Conservation (phyloP, 2,329 filamentous ascomycete genomes). For the Trichophyton benhamiae region DNA sequence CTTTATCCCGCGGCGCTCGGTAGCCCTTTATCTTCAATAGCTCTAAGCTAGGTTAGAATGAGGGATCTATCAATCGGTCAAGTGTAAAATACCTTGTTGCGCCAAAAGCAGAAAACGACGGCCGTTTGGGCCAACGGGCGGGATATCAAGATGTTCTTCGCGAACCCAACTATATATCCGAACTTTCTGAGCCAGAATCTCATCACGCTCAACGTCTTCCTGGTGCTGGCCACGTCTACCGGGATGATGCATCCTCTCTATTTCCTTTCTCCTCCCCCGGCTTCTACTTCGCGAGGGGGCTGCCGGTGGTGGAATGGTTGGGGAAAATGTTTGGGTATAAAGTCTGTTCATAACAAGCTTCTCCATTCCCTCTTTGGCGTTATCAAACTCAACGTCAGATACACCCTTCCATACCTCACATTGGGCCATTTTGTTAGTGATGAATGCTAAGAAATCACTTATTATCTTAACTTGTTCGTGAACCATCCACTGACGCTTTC, state of each 20-base stretch:
- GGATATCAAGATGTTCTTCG: slow-evolving; percentile 88
- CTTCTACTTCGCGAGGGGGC: slow-evolving; percentile 47
- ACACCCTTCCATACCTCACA: slow-evolving; percentile 96
- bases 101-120: slow-evolving; percentile 78
- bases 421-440: slow-evolving; percentile 93
- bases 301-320: slow-evolving; percentile 65
- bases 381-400: slow-evolving; percentile 94
- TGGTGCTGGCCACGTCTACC: slow-evolving; percentile 92
- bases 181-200: slow-evolving; percentile 92
- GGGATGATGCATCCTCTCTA: slow-evolving; percentile 58
- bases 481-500: slow-evolving; percentile 98
- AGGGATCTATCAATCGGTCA: neutral
- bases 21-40: slow-evolving; percentile 94
- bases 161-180: slow-evolving; percentile 91
- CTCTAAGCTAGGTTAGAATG: slow-evolving; percentile 42
- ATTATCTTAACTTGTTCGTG: slow-evolving; percentile 99
- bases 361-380: slow-evolving; percentile 97
- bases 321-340: slow-evolving; percentile 92
- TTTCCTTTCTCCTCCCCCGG: slow-evolving; percentile 55
- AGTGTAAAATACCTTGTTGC: slow-evolving; percentile 56
- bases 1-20: slow-evolving; percentile 91
- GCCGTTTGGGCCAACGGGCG: slow-evolving; percentile 70
- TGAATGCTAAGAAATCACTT: slow-evolving; percentile 88
- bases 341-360: slow-evolving; percentile 98
- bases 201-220: slow-evolving; percentile 92